Evolutionary conservation across 1,139 yeast genomes (phyloP), one percentile per base, ranked within the genome.

Genomic region (Hyphopichia wangnamkhiaoensis): DNA sequence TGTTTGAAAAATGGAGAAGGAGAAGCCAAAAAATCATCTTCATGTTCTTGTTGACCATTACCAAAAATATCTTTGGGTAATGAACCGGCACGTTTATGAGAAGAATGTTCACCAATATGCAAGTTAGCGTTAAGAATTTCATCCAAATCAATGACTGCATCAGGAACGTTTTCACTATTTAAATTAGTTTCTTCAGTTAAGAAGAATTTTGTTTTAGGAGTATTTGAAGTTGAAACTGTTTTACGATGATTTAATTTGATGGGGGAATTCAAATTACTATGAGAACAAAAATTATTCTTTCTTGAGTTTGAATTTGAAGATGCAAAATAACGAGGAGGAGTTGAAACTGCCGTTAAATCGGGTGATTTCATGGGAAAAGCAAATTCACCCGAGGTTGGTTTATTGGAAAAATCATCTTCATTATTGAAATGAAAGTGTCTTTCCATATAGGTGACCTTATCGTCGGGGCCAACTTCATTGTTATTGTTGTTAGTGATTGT

Each of bases 101-200:
- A 43, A 34, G 26, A 15, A 58, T 45, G 20, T 35, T 46, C 58
- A 6, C 65, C 63, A 17, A 63, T 59, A 40, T 67, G 68, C 36
- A 63, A 46, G 48, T 63, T 65, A 6, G 71, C 68, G 43, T 72
- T 73, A 14, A 77, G 60, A 12, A 82, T 81, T 40, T 79, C 79
- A 50, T 82, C 86, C 40, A 82, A 61, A 50, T 82, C 84, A 29
- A 82, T 82, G 24, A 79, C 70, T 3, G 85, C 84, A 48, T 80
- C 82, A 0, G 86, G 86, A 3, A 78, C 68, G 33, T 72, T 71
- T 28, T 66, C 64, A 34, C 52, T 53, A 42, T 58, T 59, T 18
- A 61, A 28, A 3, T 46, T 53, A 1, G 68, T 59, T 36, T 67
- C 71, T 40, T 66, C 71, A 0, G 71, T 65, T 18, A 61, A 47